Percentiles rank a stretch among this genome's conserved stretches.
Evolutionary conservation across 2,329 filamentous ascomycete genomes (phyloP).

Genomic region (Albophoma yamanashiensis): DNA sequence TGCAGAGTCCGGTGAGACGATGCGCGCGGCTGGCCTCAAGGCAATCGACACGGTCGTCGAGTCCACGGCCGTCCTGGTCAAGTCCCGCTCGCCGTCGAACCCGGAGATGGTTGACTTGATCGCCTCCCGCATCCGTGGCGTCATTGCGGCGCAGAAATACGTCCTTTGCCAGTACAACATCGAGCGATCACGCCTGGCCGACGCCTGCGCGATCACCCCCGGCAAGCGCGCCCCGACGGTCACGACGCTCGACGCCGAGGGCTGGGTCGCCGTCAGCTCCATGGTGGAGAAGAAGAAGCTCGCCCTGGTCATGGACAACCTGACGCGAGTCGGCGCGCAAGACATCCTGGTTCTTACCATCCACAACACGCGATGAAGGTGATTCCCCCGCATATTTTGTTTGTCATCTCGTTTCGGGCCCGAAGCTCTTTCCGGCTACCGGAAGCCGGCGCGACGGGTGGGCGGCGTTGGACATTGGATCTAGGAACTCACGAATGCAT

Average conservation of each 20-base stretch:
- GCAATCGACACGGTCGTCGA: constrained; percentile 90
- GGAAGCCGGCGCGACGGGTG: neutral
- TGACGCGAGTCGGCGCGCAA: constrained; percentile 64
- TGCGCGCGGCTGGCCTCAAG: constrained; percentile 89
- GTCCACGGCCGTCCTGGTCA: constrained; percentile 82
- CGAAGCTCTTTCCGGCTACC: neutral
- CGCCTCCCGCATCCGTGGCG: constrained; percentile 75
- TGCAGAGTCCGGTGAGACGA: constrained; percentile 91
- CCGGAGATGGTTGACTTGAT: constrained; percentile 74
- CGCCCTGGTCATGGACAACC: constrained; percentile 76
- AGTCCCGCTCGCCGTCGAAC: constrained; percentile 75
- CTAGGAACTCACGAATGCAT: neutral
- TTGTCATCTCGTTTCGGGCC: neutral
- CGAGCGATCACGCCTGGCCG: constrained; percentile 53
- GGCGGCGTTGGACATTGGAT: neutral
- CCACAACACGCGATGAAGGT: constrained; percentile 57
- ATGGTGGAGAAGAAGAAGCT: constrained; percentile 90
- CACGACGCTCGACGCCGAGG: constrained; percentile 76
- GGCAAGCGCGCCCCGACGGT: constrained; percentile 90
- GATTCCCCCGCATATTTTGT: neutral
- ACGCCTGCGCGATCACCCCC: constrained; percentile 70
- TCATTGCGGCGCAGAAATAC: constrained; percentile 90
- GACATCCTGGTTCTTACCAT: constrained; percentile 83
- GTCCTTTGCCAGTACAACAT: constrained; percentile 97
- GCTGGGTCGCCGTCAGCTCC: constrained; percentile 86